Conservation (phyloP, 257 asterid species). For the Plantago ovata region DNA sequence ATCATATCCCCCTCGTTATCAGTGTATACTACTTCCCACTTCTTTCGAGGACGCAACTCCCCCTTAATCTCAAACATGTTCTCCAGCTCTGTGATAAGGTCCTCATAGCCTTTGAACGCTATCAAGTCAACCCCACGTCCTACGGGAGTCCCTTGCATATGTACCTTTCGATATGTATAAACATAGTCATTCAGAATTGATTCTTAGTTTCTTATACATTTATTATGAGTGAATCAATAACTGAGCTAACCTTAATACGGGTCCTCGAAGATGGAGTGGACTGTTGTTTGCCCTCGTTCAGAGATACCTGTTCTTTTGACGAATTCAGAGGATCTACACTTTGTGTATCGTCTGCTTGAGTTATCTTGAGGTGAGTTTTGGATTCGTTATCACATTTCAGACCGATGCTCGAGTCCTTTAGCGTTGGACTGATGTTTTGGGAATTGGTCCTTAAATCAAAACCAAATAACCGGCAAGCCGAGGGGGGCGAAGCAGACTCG, state of each 20-base stretch:
- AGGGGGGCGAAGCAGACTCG: constrained; percentile 29
- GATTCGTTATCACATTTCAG: constrained; percentile 13
- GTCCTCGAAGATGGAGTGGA: constrained; percentile 49
- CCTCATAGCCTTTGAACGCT: constrained; percentile 38
- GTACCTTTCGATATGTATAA: constrained; percentile 41
- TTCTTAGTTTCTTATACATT: background rate
- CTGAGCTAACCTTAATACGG: constrained; percentile 59
- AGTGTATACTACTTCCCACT: constrained; percentile 44
- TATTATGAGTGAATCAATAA: background rate
- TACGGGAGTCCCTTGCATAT: constrained; percentile 77
- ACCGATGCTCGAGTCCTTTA: constrained; percentile 25
- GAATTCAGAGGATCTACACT: constrained; percentile 27
- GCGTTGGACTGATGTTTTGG: constrained; percentile 21
- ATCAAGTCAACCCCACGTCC: constrained; percentile 82
- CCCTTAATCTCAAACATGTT: constrained; percentile 41
- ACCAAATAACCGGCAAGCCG: constrained; percentile 59
- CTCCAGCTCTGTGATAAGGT: constrained; percentile 39
- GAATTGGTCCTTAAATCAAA: constrained; percentile 60
- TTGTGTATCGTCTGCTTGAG: constrained; percentile 29
- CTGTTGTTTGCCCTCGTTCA: constrained; percentile 34
- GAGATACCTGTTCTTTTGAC: constrained; percentile 36
- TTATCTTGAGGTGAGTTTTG: constrained; percentile 10
- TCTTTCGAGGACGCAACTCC: constrained; percentile 41
- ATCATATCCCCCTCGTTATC: constrained; percentile 50
- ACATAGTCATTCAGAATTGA: background rate